Conservation (phyloP, 345 rosid species). For the Linum trigynum region DNA sequence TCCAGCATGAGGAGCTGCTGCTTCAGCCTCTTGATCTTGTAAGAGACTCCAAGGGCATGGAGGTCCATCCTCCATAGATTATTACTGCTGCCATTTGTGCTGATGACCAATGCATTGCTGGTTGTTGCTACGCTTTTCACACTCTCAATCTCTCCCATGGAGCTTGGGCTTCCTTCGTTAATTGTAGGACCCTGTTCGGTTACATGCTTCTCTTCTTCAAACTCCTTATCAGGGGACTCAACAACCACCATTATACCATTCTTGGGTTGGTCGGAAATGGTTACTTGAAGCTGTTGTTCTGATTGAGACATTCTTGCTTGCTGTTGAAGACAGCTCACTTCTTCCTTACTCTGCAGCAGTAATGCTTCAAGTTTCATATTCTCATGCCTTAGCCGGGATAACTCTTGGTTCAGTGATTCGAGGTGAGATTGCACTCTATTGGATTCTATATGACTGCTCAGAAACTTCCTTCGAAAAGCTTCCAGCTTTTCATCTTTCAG, state of each 20-base stretch:
- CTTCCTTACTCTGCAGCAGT: background rate
- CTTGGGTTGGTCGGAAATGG: too few species aligned
- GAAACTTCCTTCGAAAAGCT: conserved; percentile 53
- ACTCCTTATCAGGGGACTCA: conserved; percentile 50
- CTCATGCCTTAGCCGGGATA: conserved; percentile 45
- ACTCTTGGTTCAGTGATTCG: conserved; percentile 49
- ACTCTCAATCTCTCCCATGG: conserved; percentile 12
- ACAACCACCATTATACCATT: background rate
- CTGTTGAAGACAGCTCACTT: conserved; percentile 16
- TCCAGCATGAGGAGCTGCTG: conserved; percentile 85
- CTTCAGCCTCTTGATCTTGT: conserved; percentile 85
- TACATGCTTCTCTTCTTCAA: conserved; percentile 36
- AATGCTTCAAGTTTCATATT: conserved; percentile 48
- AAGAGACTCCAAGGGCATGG: conserved; percentile 88
- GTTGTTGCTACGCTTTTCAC: conserved; percentile 20
- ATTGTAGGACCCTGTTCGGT: conserved; percentile 10
- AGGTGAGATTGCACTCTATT: conserved; percentile 54
- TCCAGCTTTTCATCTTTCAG: conserved; percentile 75
- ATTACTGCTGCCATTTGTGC: conserved; percentile 19
- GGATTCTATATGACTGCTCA: conserved; percentile 73
- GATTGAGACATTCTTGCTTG: conserved; percentile 24
- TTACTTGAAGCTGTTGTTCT: conserved; percentile 16
- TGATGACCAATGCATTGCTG: conserved; percentile 22
- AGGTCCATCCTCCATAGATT: conserved; percentile 74
- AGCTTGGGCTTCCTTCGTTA: conserved; percentile 25